Evolutionary conservation across 73 alveolate species (phyloP).

Genomic region (Tetrahymena thermophila): DNA sequence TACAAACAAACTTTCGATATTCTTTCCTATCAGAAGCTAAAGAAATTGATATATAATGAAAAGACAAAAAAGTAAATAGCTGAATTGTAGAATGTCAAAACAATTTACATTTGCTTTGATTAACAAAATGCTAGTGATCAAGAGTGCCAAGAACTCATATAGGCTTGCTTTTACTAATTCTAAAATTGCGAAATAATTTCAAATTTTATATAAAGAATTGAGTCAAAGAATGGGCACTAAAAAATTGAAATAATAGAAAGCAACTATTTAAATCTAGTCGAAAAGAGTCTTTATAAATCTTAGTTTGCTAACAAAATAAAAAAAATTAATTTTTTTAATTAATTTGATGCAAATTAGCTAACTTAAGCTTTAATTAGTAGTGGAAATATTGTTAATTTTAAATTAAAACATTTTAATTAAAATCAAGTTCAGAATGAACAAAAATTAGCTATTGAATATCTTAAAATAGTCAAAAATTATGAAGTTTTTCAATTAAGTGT

Average conservation of each 20-base stretch:
- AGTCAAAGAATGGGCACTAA: background rate
- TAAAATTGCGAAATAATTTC: background rate
- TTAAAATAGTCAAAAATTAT: background rate
- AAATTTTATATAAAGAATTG: background rate
- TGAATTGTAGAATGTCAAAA: too few relatives aligned
- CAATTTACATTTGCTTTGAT: background rate
- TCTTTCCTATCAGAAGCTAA: background rate
- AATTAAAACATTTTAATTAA: too few relatives aligned
- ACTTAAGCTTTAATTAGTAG: background rate
- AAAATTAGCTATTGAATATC: background rate
- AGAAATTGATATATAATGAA: too few relatives aligned
- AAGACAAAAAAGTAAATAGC: too few relatives aligned
- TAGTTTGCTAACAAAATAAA: background rate
- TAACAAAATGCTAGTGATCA: background rate
- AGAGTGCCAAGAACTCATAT: background rate
- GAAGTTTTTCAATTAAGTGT: background rate
- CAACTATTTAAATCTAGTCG: background rate
- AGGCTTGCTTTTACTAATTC: background rate
- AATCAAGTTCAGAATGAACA: background rate
- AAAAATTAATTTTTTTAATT: too few relatives aligned
- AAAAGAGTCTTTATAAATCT: background rate
- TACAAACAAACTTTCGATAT: background rate
- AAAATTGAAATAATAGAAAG: background rate
- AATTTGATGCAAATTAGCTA: background rate
- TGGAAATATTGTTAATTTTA: background rate